Conservation (phyloP, 139 green algal species). For the Dunaliella primolecta region DNA sequence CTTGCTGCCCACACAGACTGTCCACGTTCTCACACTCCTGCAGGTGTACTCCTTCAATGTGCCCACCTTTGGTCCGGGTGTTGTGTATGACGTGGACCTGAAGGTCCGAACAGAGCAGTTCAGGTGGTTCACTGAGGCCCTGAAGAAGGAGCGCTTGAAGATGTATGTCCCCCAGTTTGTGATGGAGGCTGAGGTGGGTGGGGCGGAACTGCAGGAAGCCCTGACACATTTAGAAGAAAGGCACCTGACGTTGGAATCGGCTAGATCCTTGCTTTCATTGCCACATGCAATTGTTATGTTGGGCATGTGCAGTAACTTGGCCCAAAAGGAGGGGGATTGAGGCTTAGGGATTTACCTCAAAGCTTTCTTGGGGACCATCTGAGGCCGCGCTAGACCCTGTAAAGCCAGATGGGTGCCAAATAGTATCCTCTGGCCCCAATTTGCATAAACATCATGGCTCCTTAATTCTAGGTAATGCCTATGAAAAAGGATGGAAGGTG, state of each 20-base stretch:
- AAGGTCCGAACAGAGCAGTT: conserved; percentile 94
- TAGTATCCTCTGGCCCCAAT: no score
- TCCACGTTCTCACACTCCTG: background rate
- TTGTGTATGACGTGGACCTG: conserved; percentile 98
- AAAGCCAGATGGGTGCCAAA: no score
- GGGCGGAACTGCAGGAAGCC: background rate
- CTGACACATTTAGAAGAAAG: no score
- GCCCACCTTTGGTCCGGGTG: conserved; percentile 93
- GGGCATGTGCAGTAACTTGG: no score
- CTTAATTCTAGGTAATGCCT: no score
- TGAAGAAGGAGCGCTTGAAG: conserved; percentile 83
- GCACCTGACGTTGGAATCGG: background rate
- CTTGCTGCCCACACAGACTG: no score
- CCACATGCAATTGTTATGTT: background rate
- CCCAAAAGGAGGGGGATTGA: no score
- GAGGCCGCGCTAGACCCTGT: no score
- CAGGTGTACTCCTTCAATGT: conserved; percentile 98
- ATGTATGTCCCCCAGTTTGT: conserved; percentile 90
- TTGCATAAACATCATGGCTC: no score
- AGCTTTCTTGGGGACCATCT: no score
- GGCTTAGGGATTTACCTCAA: no score
- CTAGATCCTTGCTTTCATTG: background rate
- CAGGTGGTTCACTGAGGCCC: conserved; percentile 89
- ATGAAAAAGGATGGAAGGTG: no score
- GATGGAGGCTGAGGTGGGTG: conserved; percentile 69